A percentile compares a stretch with the other conserved stretches of the same genome.
Conservation (phyloP, 2,329 filamentous ascomycete species). For the Hypoxylon sp. region DNA sequence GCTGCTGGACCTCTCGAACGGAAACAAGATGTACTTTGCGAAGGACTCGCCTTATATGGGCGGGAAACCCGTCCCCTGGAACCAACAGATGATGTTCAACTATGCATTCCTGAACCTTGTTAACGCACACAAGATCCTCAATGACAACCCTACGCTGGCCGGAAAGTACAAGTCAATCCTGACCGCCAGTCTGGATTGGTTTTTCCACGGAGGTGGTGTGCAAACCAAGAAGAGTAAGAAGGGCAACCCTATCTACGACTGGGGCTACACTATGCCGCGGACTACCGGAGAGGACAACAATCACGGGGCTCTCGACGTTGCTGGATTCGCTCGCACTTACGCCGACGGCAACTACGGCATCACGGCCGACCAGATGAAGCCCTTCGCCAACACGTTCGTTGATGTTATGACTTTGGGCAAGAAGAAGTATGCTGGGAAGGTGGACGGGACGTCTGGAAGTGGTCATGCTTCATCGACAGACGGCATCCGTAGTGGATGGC, state of each 20-base stretch:
- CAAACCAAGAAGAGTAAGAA: constrained; percentile 33
- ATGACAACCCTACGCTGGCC: constrained; percentile 34
- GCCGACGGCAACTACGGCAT: constrained; percentile 38
- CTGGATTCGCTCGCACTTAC: constrained; percentile 41
- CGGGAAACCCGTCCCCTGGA: constrained; percentile 43
- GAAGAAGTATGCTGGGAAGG: constrained; percentile 33
- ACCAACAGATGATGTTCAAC: constrained; percentile 49
- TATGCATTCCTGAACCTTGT: constrained; percentile 44
- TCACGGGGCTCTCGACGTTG: constrained; percentile 42
- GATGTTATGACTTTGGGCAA: constrained; percentile 45
- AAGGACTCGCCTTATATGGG: constrained; percentile 43
- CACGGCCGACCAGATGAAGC: constrained; percentile 41
- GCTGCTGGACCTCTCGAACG: constrained; percentile 35
- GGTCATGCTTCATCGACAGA: constrained; percentile 30
- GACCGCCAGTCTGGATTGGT: constrained; percentile 38
- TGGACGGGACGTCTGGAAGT: constrained; percentile 21
- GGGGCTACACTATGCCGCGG: constrained; percentile 39
- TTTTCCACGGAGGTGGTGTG: constrained; percentile 40
- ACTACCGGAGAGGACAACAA: constrained; percentile 42
- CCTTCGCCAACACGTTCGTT: constrained; percentile 44
- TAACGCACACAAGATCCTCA: constrained; percentile 39
- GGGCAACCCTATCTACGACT: constrained; percentile 41
- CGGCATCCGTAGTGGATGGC: constrained; percentile 35
- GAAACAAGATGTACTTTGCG: constrained; percentile 45
- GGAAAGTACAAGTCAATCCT: constrained; percentile 36